phyloP scores from a whole-genome alignment of 2,329 filamentous ascomycete species.

The Ceratocystis lukuohia region DNA sequence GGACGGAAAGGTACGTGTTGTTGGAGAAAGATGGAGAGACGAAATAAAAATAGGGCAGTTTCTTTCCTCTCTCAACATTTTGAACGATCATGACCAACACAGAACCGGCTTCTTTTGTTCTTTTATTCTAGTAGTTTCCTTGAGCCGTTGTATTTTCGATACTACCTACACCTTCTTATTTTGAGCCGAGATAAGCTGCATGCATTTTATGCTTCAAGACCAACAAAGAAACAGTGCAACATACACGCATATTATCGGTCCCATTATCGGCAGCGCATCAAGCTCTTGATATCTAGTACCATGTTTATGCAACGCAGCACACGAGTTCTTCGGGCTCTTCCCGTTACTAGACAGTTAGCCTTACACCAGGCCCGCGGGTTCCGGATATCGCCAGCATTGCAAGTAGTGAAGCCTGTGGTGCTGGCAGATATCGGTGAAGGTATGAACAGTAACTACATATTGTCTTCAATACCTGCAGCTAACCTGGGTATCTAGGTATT shows the following conservation, averaged over 20 bases:
- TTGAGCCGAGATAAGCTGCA: neutral
- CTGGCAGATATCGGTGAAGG: constrained; percentile 80
- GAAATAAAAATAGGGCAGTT: neutral
- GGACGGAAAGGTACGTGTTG: neutral
- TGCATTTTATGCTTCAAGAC: neutral
- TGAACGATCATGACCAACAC: neutral
- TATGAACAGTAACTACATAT: constrained; percentile 27
- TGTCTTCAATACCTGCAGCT: neutral
- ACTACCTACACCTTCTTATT: neutral
- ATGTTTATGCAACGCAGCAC: constrained; percentile 46
- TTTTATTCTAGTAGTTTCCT: neutral
- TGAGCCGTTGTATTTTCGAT: neutral
- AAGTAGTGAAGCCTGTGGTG: constrained; percentile 62
- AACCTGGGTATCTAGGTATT: constrained; percentile 49
- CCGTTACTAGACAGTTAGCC: neutral
- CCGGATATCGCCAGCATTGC: constrained; percentile 29
- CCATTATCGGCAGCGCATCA: neutral
- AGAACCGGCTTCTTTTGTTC: neutral
- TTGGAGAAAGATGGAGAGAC: constrained; percentile 7
- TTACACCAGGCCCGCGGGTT: neutral
- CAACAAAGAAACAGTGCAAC: neutral
- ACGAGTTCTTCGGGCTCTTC: constrained; percentile 30
- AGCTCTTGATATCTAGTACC: neutral
- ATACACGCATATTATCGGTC: neutral
- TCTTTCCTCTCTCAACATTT: neutral